Percentiles rank a stretch among this genome's conserved stretches.
These are phyloP conservation scores for Capsicum rhomboideum DNA, from an alignment of 257 asterid genomes.

Conservation along the genomic window DNA sequence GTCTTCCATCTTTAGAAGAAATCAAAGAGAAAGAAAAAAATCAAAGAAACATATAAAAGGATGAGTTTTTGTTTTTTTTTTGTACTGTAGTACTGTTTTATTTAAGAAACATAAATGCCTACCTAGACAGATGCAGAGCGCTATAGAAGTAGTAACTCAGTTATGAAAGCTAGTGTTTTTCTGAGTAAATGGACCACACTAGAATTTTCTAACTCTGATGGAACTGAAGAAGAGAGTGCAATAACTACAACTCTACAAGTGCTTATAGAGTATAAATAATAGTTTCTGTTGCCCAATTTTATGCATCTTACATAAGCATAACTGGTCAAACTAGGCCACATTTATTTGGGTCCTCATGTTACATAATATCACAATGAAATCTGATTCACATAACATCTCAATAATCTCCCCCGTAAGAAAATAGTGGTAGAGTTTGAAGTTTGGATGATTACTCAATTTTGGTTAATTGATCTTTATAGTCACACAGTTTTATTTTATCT, in stretches of 20 bases:
- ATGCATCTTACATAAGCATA: neutral
- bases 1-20: constrained; percentile 39
- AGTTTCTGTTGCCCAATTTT: neutral
- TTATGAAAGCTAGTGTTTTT: neutral
- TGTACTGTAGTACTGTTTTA: neutral
- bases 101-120: neutral
- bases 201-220: neutral
- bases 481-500: no score
- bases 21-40: neutral
- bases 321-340: neutral
- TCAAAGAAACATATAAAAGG: neutral
- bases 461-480: no score
- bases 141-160: neutral
- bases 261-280: neutral
- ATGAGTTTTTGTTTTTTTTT: neutral
- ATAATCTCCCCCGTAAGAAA: neutral
- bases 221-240: neutral
- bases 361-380: no score
- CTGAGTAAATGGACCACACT: neutral
- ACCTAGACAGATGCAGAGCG: neutral
- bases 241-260: neutral
- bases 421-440: no score
- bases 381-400: neutral
- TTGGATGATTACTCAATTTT: no score
- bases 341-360: neutral